phyloP scores from a whole-genome alignment of 441 rosid genomes.

The Syzygium syzygioides region DNA sequence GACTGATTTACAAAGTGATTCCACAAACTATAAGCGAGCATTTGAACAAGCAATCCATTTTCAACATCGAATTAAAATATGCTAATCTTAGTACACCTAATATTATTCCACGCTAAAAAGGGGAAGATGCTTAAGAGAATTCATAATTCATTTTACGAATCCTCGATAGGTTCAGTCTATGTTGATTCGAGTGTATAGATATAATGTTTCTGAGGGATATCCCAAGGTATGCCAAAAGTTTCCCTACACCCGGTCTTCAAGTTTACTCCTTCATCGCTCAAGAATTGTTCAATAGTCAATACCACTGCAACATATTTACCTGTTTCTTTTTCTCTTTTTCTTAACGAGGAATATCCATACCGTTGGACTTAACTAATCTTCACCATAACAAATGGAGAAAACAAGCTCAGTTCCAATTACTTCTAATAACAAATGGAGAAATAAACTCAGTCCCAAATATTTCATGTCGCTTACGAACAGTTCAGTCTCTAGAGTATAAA shows the following conservation, averaged over 20 bases:
- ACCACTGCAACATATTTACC: not conserved
- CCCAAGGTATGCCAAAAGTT: not conserved
- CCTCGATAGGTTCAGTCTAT: not conserved
- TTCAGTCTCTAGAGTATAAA: not conserved
- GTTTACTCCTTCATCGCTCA: not conserved
- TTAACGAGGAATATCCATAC: not conserved
- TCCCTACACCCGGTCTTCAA: not conserved
- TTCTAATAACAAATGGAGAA: not conserved
- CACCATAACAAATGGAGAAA: not conserved
- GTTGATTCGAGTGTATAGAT: not conserved
- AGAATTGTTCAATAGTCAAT: not conserved
- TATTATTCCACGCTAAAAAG: not conserved
- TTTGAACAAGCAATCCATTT: not conserved
- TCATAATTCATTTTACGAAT: not conserved
- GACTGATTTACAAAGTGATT: not conserved
- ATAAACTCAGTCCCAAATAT: not conserved
- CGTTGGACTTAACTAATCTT: not conserved
- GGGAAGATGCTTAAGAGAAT: not conserved
- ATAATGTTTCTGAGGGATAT: not conserved
- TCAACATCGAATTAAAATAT: not conserved
- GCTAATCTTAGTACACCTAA: not conserved
- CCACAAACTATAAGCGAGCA: not conserved
- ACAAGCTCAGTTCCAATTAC: not conserved
- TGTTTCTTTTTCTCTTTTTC: not conserved
- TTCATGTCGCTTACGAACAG: fast-evolving